phyloP scores from a whole-genome alignment of 1,284 basidiomycete genomes.

The Sparassis latifolia region DNA sequence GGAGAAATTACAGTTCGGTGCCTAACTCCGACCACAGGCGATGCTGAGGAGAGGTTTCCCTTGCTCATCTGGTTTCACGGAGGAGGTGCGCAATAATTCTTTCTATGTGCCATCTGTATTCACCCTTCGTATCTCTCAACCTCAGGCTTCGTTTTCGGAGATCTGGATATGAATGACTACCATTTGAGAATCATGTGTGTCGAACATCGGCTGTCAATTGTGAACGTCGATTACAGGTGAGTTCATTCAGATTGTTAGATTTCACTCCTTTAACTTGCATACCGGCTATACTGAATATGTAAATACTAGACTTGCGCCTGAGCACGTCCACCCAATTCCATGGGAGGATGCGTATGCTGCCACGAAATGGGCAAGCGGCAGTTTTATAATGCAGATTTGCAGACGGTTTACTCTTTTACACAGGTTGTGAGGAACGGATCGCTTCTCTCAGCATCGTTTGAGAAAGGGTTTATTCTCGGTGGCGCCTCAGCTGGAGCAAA shows the following conservation, averaged over 20 bases:
- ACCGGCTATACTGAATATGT: too few species aligned
- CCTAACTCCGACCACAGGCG: neutral
- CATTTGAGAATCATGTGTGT: slow-evolving; percentile 11
- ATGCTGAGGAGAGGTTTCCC: slow-evolving; percentile 2
- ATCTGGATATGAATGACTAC: slow-evolving; percentile 12
- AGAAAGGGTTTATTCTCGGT: slow-evolving; percentile 15
- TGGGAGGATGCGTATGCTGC: slow-evolving; percentile 14
- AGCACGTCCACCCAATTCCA: slow-evolving; percentile 12
- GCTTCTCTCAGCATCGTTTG: slow-evolving; percentile 5
- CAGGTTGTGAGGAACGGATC: slow-evolving; percentile 10
- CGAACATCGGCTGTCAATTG: slow-evolving; percentile 11
- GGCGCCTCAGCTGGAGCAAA: slow-evolving; percentile 18
- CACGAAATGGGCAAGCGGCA: slow-evolving; percentile 15
- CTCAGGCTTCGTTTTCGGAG: slow-evolving; percentile 10
- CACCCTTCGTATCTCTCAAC: too few species aligned
- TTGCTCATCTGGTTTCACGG: slow-evolving; percentile 14
- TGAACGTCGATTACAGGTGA: slow-evolving; percentile 19
- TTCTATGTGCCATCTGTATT: too few species aligned
- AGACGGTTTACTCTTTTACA: too few species aligned
- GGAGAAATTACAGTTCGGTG: too few species aligned
- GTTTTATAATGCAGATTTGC: too few species aligned
- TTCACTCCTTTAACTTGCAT: neutral
- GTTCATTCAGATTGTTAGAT: neutral
- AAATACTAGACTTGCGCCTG: slow-evolving; percentile 10
- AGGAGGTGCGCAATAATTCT: slow-evolving; percentile 9